Evolutionary conservation across 176 grass and related monocot genomes (phyloP).

Genomic region (Carex myosuroides): DNA sequence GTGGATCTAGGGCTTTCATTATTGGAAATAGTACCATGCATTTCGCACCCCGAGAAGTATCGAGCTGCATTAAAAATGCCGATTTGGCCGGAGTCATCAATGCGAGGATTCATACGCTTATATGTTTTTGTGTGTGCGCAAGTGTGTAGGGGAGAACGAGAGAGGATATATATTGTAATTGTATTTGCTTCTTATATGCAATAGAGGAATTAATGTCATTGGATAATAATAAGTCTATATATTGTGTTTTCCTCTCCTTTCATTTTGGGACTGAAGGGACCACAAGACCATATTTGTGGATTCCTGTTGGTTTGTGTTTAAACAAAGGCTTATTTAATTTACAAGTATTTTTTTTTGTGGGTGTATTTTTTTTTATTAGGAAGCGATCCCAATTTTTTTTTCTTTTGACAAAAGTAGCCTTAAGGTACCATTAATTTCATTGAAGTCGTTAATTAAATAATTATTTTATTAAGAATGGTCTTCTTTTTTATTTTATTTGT

Average conservation of each 20-base stretch:
- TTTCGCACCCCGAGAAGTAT: conserved; percentile 6
- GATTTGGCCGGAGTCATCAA: background rate
- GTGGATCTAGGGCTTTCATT: background rate
- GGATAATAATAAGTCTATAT: background rate
- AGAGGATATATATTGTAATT: background rate
- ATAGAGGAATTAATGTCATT: background rate
- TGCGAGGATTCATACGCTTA: background rate
- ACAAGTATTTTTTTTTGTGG: background rate
- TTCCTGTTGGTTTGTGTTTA: too few relatives aligned
- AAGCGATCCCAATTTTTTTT: too few relatives aligned
- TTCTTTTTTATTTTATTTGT: too few relatives aligned
- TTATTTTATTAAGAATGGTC: too few relatives aligned
- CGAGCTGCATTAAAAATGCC: conserved; percentile 12
- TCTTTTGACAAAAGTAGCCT: too few relatives aligned
- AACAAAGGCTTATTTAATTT: background rate
- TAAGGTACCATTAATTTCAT: too few relatives aligned
- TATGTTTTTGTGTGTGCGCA: background rate
- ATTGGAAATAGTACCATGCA: background rate
- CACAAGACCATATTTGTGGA: background rate
- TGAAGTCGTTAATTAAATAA: too few relatives aligned
- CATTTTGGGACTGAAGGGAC: background rate
- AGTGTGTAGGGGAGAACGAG: background rate
- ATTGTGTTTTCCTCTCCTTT: background rate
- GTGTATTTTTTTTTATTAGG: background rate
- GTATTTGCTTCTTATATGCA: conserved; percentile 6